Conservation (phyloP, 768 basidiomycete genomes). For the Macrolepiota fuliginosa region DNA sequence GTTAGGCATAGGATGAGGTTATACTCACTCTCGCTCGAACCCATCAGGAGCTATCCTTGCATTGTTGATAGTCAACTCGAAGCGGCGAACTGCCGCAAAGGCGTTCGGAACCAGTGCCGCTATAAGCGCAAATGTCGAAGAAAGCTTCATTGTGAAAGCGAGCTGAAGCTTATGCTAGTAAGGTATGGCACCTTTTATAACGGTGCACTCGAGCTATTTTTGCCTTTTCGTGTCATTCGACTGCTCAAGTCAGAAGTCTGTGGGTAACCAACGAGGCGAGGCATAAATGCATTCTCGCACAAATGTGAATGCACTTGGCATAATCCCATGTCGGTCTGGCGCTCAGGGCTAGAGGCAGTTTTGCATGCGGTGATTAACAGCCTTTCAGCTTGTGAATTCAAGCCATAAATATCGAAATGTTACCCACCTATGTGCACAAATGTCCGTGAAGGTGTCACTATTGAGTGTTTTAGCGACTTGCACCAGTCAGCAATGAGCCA, state of each 20-base stretch:
- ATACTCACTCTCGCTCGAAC: conserved; percentile 26
- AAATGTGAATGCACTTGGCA: conserved; percentile 1
- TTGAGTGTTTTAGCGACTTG: not conserved
- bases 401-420: not conserved
- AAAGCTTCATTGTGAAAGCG: conserved; percentile 2
- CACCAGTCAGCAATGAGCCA: not conserved
- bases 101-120: not conserved
- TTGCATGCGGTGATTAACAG: not conserved
- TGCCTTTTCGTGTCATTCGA: not conserved
- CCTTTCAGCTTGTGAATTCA: not conserved
- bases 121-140: not conserved
- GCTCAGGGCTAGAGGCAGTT: not conserved
- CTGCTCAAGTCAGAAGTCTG: not conserved
- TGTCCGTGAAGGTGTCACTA: not conserved
- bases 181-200: not conserved
- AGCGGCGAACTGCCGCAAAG: not conserved
- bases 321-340: not conserved
- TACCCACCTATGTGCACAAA: conserved; percentile 7
- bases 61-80: conserved; percentile 36
- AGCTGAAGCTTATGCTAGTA: not conserved
- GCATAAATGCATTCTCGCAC: not conserved
- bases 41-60: conserved; percentile 47
- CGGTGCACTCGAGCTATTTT: not conserved
- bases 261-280: not conserved
- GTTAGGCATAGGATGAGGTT: not conserved